phyloP scores from a whole-genome alignment of 1,284 basidiomycete genomes.

The Ustilago sp. region DNA sequence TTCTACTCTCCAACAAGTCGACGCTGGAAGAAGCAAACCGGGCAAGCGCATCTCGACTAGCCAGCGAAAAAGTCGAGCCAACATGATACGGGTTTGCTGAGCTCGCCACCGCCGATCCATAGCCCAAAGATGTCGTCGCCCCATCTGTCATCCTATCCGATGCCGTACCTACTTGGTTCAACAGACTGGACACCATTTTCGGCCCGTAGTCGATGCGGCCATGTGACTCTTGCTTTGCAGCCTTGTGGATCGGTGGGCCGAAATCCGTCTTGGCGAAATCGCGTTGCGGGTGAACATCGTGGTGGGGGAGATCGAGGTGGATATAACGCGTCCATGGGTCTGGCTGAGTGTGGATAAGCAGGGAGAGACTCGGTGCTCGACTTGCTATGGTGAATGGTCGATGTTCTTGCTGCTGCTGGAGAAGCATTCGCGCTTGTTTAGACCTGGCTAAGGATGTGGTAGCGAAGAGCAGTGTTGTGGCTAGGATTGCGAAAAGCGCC shows the following conservation, averaged over 20 bases:
- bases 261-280: neutral
- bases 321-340: slow-evolving; percentile 26
- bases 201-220: slow-evolving; percentile 8
- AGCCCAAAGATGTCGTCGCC: slow-evolving; percentile 14
- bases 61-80: slow-evolving; percentile 8
- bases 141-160: slow-evolving; percentile 9
- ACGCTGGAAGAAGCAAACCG: neutral
- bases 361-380: slow-evolving; percentile 27
- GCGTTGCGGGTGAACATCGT: neutral
- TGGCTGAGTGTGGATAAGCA: slow-evolving; percentile 33
- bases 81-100: slow-evolving; percentile 33
- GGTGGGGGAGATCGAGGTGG: slow-evolving; percentile 13
- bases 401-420: neutral
- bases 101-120: slow-evolving; percentile 27
- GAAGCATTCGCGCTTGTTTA: neutral
- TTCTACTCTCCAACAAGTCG: neutral
- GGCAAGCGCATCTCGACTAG: slow-evolving; percentile 16
- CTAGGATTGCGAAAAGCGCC: slow-evolving; percentile 1
- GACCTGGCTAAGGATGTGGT: neutral
- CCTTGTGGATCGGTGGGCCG: neutral
- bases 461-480: neutral
- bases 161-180: slow-evolving; percentile 4
- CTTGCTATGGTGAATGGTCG: neutral
- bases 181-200: slow-evolving; percentile 1
- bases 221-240: neutral